A percentile compares a stretch with the other conserved stretches of the same genome.
Conservation (phyloP, 345 rosid genomes). For the Gossypium australe region DNA sequence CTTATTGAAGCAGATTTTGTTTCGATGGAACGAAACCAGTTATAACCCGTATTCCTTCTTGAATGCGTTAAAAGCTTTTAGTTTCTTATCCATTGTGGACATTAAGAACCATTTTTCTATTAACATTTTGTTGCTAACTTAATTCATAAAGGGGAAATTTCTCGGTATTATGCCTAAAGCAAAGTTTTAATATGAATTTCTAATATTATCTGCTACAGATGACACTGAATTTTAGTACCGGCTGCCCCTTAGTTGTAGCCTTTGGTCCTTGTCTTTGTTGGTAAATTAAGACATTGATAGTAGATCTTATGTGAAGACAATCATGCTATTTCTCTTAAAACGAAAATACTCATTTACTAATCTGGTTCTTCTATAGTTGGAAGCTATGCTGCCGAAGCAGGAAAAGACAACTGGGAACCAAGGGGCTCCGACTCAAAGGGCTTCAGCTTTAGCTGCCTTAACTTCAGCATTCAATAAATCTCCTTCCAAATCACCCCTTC, state of each 20-base stretch:
- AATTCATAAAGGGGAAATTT: not conserved
- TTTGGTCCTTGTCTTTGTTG: not conserved
- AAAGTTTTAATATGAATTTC: not conserved
- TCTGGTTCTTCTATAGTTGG: not conserved
- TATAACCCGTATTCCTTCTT: not conserved
- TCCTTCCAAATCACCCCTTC: constrained; percentile 28
- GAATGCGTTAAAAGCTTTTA: not conserved
- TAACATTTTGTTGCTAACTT: not conserved
- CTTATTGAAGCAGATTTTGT: not conserved
- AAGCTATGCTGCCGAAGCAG: constrained; percentile 30
- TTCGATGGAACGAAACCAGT: not conserved
- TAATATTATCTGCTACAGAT: not conserved
- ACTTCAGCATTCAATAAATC: constrained; percentile 62
- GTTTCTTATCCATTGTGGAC: not conserved
- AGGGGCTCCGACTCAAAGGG: constrained; percentile 60
- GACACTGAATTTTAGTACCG: not conserved
- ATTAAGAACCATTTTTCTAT: not conserved
- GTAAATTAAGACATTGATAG: not conserved
- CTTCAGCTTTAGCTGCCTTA: constrained; percentile 95
- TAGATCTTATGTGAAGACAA: not conserved
- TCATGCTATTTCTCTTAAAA: not conserved
- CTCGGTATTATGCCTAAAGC: not conserved
- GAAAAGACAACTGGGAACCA: constrained; percentile 63
- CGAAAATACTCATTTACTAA: not conserved
- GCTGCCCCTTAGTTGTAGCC: not conserved